phyloP scores from a whole-genome alignment of 441 rosid genomes.

The Melastoma candidum region DNA sequence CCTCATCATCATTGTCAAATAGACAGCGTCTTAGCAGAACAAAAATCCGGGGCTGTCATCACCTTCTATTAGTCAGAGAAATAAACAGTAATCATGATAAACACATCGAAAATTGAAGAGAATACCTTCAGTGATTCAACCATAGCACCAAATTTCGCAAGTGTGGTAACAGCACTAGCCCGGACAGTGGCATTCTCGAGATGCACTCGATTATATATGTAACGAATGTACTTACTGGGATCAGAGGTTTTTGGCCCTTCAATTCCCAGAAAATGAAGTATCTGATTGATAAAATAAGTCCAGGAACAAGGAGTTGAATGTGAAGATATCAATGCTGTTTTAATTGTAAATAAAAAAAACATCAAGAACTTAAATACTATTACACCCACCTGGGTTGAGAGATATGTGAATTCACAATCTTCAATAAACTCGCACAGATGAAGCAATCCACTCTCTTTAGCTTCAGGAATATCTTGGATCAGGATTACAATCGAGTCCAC shows the following conservation, averaged over 20 bases:
- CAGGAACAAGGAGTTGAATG: no score
- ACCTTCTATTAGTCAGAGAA: no score
- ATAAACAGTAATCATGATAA: no score
- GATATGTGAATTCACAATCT: constrained; percentile 99
- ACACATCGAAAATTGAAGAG: constrained; percentile 2
- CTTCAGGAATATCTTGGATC: constrained; percentile 91
- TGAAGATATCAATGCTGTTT: no score
- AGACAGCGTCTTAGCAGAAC: constrained; percentile 89
- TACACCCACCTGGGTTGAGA: constrained; percentile 76
- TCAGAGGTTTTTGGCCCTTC: constrained; percentile 98
- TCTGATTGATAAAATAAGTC: constrained; percentile 27
- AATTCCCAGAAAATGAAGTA: constrained; percentile 90
- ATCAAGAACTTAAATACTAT: neutral
- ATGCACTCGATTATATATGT: constrained; percentile 95
- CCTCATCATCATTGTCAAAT: constrained; percentile 97
- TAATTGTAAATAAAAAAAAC: no score
- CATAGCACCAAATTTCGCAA: constrained; percentile 77
- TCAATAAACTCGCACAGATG: constrained; percentile 97
- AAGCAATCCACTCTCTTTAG: constrained; percentile 90
- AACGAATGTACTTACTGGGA: constrained; percentile 89
- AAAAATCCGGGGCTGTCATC: constrained; percentile 69
- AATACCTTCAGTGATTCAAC: constrained; percentile 79
- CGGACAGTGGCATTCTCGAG: constrained; percentile 98
- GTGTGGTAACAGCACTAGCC: constrained; percentile 91
- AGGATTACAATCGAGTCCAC: constrained; percentile 94